Base-by-base conservation (phyloP, 352 stramenopile genomes). In the Pythium graminicola region DNA sequence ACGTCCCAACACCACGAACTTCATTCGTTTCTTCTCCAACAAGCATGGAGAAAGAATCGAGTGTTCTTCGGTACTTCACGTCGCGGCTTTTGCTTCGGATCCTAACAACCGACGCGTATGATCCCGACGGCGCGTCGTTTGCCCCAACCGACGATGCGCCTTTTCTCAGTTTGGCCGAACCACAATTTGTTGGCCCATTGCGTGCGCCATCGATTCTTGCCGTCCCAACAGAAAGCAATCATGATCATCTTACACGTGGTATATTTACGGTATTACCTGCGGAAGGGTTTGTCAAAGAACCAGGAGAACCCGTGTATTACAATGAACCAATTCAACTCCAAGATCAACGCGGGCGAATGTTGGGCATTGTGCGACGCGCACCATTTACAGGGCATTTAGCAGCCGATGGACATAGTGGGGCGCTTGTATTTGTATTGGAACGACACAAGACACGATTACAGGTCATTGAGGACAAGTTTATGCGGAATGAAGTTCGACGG, bases 311-410 rank as follows among this genome's bases (percentile, higher is more conserved):
- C 1, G 67, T 76, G 50, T 72, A 60, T 52, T 76, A 73, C 44
- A 69, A 69, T 40, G 67, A 73, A 13, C 67, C 67, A n/a, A 60
- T 76, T 31, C 43, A 66, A 36, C 62, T 76, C 22, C 44, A 63
- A 23, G 65, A 73, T 35, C 58, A 68, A 49, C 40, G 55, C 32
- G 64, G 65, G 7, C 67, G 64, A 14, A 23, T 64, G 39, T 19
- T 76, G 32, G 67, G 67, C 47, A 64, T 76, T 26, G 54, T 57
- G 14, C 20, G 42, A 28, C 53, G 58, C 11, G 59, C 54, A 16
- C 64, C 67, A 26, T 58, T 59, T 31, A 43, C 51, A 1, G 67
- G 64, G 6, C 57, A 76, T 44, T 35, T 76, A 6, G 60, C 64
- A 13, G 57, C 64, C 24, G 64, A 73, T 38, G 59, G 59, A 16